phyloP scores from a whole-genome alignment of 306 rosid genomes.

The Cyamopsis tetragonoloba region DNA sequence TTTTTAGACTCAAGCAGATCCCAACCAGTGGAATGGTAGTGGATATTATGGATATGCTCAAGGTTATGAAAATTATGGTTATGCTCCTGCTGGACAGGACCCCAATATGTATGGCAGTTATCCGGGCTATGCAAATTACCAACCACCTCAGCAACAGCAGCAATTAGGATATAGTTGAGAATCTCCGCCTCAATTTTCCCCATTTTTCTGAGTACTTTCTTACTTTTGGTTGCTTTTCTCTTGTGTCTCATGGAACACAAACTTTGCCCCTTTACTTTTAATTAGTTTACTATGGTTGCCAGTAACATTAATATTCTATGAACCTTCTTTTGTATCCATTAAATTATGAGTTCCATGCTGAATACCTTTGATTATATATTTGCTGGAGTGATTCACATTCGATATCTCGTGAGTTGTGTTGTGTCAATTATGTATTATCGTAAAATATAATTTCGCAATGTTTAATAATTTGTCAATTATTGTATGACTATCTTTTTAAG shows the following conservation, averaged over 20 bases:
- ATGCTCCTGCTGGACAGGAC: constrained; percentile 74
- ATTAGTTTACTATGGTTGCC: constrained; percentile 22
- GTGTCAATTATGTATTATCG: neutral
- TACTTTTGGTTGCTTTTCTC: constrained; percentile 28
- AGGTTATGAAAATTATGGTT: constrained; percentile 77
- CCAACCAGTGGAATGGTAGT: constrained; percentile 74
- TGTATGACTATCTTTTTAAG: too few relatives aligned
- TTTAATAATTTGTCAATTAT: too few relatives aligned
- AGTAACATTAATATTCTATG: constrained; percentile 18
- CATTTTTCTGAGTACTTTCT: constrained; percentile 19
- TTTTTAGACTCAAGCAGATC: constrained; percentile 68
- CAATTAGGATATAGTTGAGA: constrained; percentile 70
- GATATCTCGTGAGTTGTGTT: neutral
- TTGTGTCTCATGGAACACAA: neutral
- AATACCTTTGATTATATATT: constrained; percentile 1
- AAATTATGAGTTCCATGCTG: constrained; percentile 20
- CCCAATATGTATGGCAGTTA: constrained; percentile 77
- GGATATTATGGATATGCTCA: constrained; percentile 81
- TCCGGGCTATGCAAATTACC: constrained; percentile 70
- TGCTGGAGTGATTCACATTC: neutral
- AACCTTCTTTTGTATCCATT: constrained; percentile 8
- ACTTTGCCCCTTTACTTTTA: neutral
- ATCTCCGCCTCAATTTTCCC: constrained; percentile 6
- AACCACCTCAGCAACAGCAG: constrained; percentile 75
- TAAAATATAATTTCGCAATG: too few relatives aligned